Evolutionary conservation across 306 rosid genomes (phyloP).

Genomic region (Alnus rubra): DNA sequence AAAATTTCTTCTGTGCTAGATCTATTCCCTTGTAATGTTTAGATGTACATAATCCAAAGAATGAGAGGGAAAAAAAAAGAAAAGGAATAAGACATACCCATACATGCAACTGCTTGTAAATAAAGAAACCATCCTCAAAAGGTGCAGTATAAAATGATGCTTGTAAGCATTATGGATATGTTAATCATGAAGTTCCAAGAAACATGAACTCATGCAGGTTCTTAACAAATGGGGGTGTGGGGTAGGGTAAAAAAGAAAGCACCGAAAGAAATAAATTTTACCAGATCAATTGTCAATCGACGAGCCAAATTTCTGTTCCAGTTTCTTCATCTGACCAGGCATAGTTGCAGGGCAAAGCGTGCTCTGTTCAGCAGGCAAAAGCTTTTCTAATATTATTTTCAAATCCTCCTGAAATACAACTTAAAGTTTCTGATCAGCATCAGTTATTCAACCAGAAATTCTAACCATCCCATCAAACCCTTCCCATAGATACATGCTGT

Average conservation of each 20-base stretch:
- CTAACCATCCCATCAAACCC: no score
- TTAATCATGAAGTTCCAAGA: not conserved
- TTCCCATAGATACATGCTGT: not conserved
- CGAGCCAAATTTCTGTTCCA: no score
- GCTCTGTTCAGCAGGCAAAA: not conserved
- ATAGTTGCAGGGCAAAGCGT: not conserved
- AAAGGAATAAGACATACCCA: no score
- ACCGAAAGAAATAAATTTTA: not conserved
- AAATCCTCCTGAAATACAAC: not conserved
- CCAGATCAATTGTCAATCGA: not conserved
- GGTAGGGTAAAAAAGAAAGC: no score
- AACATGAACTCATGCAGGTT: not conserved
- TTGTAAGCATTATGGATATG: not conserved
- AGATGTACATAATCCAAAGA: no score
- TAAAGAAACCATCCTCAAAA: no score
- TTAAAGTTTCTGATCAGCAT: not conserved
- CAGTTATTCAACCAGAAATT: not conserved
- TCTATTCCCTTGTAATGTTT: no score
- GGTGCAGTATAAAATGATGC: not conserved
- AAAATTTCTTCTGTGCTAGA: no score
- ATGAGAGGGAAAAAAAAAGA: no score
- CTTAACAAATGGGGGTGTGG: not conserved
- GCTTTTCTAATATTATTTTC: not conserved
- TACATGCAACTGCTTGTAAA: no score
- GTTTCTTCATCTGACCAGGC: not conserved